These are phyloP conservation scores for Polymyxa betae DNA, from an alignment of 208 protist genomes.

Conservation along the genomic window DNA sequence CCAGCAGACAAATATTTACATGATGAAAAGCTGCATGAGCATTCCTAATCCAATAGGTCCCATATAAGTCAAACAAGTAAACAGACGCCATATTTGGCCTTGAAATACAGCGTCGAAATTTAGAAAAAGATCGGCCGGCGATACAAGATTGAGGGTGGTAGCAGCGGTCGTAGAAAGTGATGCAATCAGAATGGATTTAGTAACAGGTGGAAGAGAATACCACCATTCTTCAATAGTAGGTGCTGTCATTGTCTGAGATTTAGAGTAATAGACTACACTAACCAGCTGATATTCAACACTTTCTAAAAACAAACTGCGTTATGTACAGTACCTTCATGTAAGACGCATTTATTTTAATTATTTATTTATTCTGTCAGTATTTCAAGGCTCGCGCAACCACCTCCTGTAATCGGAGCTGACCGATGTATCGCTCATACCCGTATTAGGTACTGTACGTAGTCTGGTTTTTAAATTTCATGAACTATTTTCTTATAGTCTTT, in stretches of 20 bases:
- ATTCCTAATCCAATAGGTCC: slow-evolving; percentile 49
- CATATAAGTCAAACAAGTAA: slow-evolving; percentile 60
- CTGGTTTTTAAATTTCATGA: no score
- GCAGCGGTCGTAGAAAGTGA: neutral
- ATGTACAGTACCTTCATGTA: no score
- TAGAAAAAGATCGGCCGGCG: slow-evolving; percentile 6
- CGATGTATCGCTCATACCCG: no score
- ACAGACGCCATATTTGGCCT: slow-evolving; percentile 54
- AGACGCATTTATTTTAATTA: no score
- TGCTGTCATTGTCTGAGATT: neutral
- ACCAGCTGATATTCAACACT: no score
- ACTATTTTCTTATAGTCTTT: no score
- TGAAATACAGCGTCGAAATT: neutral
- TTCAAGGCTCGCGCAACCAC: no score
- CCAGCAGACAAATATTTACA: neutral
- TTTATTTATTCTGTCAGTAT: no score
- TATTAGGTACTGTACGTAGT: no score
- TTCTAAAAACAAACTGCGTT: no score
- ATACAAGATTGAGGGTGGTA: neutral
- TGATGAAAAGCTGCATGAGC: slow-evolving; percentile 52
- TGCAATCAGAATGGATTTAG: slow-evolving; percentile 31
- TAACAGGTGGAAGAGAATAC: neutral
- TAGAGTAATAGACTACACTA: no score
- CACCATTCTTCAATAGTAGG: slow-evolving; percentile 60
- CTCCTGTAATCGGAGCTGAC: no score